A percentile compares a stretch with the other conserved stretches of the same genome.
Conservation (phyloP, 495 filamentous ascomycete species). For the Aspergillus ostianus region DNA sequence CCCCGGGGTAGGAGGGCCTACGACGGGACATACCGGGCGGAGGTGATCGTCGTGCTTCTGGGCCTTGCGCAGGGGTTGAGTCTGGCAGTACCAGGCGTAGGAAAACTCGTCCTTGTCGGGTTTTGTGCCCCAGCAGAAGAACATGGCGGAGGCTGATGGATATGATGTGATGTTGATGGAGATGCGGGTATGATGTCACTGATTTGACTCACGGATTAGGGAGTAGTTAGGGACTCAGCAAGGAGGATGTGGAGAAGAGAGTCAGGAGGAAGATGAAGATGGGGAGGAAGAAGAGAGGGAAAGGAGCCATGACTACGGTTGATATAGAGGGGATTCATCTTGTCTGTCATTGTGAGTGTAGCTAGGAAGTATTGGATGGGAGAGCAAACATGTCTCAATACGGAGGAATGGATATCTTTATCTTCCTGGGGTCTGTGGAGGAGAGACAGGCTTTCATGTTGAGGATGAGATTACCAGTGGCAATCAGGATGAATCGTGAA, state of each 20-base stretch:
- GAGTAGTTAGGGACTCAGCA: too few relatives aligned
- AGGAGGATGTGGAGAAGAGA: neutral
- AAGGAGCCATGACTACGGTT: neutral
- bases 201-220: neutral
- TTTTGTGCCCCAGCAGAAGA: neutral
- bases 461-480: too few relatives aligned
- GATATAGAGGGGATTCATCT: neutral
- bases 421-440: too few relatives aligned
- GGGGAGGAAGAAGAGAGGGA: neutral
- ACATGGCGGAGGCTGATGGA: neutral
- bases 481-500: too few relatives aligned
- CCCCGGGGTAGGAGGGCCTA: neutral
- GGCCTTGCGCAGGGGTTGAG: constrained; percentile 22
- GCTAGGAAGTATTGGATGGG: too few relatives aligned
- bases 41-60: constrained; percentile 10
- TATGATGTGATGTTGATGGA: neutral
- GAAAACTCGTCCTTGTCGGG: constrained; percentile 6
- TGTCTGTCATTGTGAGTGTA: neutral
- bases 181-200: too few relatives aligned
- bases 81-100: constrained; percentile 25
- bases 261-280: neutral
- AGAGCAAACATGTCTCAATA: too few relatives aligned
- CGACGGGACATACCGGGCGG: constrained; percentile 1
- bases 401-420: too few relatives aligned
- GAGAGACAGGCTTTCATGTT: too few relatives aligned